Conservation (phyloP, 306 rosid genomes). For the Castanopsis chinensis region DNA sequence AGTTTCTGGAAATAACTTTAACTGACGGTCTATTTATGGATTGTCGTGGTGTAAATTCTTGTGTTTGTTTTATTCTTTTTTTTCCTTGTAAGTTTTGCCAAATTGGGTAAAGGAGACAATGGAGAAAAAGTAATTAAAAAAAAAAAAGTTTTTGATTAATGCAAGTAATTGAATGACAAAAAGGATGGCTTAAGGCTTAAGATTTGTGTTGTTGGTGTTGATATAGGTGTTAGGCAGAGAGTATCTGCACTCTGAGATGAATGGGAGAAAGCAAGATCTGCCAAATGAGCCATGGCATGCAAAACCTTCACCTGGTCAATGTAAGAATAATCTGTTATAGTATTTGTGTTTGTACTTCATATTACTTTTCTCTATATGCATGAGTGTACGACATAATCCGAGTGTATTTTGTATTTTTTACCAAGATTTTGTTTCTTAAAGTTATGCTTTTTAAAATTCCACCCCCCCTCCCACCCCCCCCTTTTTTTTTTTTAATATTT, state of each 20-base stretch:
- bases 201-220: slow-evolving; percentile 15
- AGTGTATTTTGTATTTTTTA: not conserved
- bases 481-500: not conserved
- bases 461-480: too few species aligned
- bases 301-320: slow-evolving; percentile 43
- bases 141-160: not conserved
- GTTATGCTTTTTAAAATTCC: not conserved
- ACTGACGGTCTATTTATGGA: not conserved
- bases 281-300: slow-evolving; percentile 36
- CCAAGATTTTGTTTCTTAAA: not conserved
- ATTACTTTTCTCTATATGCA: not conserved
- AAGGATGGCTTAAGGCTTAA: slow-evolving; percentile 13
- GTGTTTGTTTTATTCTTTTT: not conserved
- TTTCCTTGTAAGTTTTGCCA: not conserved
- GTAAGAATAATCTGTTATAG: not conserved
- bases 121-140: too few species aligned
- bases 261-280: slow-evolving; percentile 32
- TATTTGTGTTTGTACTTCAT: not conserved
- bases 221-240: slow-evolving; percentile 65
- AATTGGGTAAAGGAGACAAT: not conserved
- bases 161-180: not conserved
- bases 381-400: not conserved
- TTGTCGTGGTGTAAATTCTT: not conserved
- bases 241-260: slow-evolving; percentile 45
- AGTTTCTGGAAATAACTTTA: not conserved